These are phyloP conservation scores for Geotrichum candidum DNA, from an alignment of 1,139 yeast genomes.

Conservation along the genomic window DNA sequence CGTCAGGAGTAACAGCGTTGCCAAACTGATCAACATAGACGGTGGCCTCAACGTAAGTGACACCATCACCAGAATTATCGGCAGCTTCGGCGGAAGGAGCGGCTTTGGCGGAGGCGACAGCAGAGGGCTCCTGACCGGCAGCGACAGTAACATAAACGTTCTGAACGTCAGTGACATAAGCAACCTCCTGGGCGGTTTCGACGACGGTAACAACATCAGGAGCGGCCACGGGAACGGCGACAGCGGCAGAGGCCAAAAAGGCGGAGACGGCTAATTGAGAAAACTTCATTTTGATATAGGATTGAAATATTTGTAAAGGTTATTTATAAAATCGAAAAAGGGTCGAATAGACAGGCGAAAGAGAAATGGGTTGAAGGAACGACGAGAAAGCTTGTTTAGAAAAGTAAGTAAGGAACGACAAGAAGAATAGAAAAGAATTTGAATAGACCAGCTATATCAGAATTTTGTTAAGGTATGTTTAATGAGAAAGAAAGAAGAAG, in stretches of 20 bases:
- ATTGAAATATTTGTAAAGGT: neutral
- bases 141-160: slow-evolving; percentile 7
- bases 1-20: slow-evolving; percentile 11
- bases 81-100: slow-evolving; percentile 1
- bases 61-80: neutral
- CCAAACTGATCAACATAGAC: slow-evolving; percentile 18
- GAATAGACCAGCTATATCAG: slow-evolving; percentile 16
- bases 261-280: slow-evolving; percentile 9
- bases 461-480: neutral
- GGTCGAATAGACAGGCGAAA: neutral
- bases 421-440: neutral
- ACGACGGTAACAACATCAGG: slow-evolving; percentile 2
- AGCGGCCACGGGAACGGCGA: neutral
- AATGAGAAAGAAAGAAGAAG: neutral
- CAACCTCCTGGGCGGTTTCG: slow-evolving; percentile 4
- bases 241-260: slow-evolving; percentile 10
- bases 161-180: slow-evolving; percentile 6
- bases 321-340: neutral
- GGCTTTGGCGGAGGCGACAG: slow-evolving; percentile 10
- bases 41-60: slow-evolving; percentile 9
- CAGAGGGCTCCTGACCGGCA: slow-evolving; percentile 2
- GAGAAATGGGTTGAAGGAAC: slow-evolving; percentile 7
- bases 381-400: slow-evolving; percentile 3
- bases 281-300: slow-evolving; percentile 6
- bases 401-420: neutral